These are phyloP conservation scores for Daldinia caldariorum DNA, from an alignment of 495 filamentous ascomycete genomes.

Conservation along the genomic window DNA sequence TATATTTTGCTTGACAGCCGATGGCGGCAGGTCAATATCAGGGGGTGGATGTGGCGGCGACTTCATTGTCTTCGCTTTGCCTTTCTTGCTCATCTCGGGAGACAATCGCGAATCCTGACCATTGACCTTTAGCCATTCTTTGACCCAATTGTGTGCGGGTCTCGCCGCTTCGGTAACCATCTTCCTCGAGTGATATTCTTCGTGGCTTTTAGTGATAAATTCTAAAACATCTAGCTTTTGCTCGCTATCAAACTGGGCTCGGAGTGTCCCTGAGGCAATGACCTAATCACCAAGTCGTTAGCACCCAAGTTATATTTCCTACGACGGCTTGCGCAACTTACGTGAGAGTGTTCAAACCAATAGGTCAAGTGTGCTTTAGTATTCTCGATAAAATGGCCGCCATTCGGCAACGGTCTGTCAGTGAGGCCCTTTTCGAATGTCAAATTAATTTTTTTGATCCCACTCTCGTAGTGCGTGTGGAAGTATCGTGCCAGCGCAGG, in stretches of 20 bases:
- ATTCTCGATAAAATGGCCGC: conserved; percentile 72
- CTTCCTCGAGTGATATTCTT: conserved; percentile 73
- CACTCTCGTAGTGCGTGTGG: conserved; percentile 82
- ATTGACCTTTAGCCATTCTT: conserved; percentile 65
- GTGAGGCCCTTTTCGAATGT: conserved; percentile 66
- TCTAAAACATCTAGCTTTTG: conserved; percentile 79
- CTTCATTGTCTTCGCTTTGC: conserved; percentile 61
- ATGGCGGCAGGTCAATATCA: conserved; percentile 68
- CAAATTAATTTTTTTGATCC: conserved; percentile 81
- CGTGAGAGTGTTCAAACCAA: conserved; percentile 77
- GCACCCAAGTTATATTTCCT: not conserved
- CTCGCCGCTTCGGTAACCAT: conserved; percentile 63
- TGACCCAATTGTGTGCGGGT: conserved; percentile 63
- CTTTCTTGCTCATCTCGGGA: conserved; percentile 78
- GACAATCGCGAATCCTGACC: conserved; percentile 71
- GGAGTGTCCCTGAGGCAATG: conserved; percentile 68
- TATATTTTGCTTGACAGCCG: conserved; percentile 67
- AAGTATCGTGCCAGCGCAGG: conserved; percentile 83
- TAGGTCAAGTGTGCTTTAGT: conserved; percentile 72
- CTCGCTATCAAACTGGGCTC: conserved; percentile 72
- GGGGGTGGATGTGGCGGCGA: conserved; percentile 61
- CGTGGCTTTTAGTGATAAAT: conserved; percentile 68
- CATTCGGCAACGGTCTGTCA: conserved; percentile 66
- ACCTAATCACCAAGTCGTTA: conserved; percentile 59
- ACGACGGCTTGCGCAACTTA: conserved; percentile 50